Evolutionary conservation across 345 rosid species (phyloP).

Genomic region (Eucalyptus viminalis): DNA sequence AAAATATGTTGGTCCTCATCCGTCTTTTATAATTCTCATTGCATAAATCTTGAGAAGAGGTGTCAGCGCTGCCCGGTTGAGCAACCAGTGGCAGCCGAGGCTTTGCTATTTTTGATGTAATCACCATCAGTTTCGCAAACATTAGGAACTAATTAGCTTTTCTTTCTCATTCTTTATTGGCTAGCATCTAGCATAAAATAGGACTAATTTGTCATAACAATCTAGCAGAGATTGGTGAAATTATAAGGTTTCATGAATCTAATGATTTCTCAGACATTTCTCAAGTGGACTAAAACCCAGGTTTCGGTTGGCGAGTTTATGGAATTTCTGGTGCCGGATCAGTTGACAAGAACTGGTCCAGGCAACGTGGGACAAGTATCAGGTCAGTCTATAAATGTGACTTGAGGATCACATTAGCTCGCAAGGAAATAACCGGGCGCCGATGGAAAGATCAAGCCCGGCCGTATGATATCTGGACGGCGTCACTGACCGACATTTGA

Average conservation of each 20-base stretch:
- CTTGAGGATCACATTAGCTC: background rate
- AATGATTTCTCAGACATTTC: background rate
- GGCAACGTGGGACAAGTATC: accelerated
- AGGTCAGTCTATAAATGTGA: background rate
- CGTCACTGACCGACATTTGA: background rate
- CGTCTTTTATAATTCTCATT: background rate
- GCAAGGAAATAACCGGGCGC: background rate
- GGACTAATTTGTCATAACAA: background rate
- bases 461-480: background rate
- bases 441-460: background rate
- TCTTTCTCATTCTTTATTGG: background rate
- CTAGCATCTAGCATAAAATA: background rate
- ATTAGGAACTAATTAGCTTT: background rate
- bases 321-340: background rate
- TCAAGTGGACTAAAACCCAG: background rate
- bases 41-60: background rate
- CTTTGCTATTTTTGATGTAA: background rate
- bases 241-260: background rate
- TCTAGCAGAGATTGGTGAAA: background rate
- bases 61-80: background rate
- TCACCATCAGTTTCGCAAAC: background rate
- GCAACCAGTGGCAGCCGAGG: background rate
- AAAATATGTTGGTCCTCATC: background rate
- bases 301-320: accelerated
- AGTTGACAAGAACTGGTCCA: background rate